Percentiles rank a stretch among this genome's conserved stretches.
These are phyloP conservation scores for Apiospora saccharicola DNA, from an alignment of 2,329 filamentous ascomycete genomes.

Conservation along the genomic window DNA sequence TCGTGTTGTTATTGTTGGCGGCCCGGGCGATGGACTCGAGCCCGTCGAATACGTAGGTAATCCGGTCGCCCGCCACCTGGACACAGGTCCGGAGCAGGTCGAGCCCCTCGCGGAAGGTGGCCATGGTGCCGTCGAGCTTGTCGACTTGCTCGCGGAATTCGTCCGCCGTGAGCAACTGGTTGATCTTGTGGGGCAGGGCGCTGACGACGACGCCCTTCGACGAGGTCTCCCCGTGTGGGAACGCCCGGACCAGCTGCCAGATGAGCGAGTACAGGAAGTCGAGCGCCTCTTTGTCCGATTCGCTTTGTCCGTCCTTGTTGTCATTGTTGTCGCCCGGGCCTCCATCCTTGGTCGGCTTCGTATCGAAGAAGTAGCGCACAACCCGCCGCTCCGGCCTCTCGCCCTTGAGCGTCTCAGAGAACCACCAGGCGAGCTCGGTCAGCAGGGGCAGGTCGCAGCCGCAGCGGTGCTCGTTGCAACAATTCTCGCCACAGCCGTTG, in stretches of 20 bases:
- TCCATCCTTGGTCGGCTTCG: background rate
- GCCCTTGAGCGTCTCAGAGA: background rate
- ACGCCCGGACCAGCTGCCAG: background rate
- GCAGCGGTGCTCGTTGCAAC: background rate
- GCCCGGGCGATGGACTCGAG: background rate
- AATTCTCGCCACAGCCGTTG: background rate
- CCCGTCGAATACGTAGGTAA: background rate
- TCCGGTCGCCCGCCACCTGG: background rate
- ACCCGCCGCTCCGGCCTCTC: constrained; percentile 1
- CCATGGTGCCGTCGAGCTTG: constrained; percentile 7
- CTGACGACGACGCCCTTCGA: background rate
- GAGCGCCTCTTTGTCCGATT: background rate
- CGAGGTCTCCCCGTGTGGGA: background rate
- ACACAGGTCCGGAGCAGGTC: background rate
- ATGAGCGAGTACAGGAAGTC: background rate
- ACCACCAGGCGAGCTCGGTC: constrained; percentile 4
- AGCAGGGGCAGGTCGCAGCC: background rate
- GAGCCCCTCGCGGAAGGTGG: background rate
- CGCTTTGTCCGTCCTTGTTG: background rate
- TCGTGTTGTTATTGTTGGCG: background rate
- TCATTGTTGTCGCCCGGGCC: no score
- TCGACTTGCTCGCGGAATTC: background rate
- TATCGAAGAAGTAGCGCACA: background rate
- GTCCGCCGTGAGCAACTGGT: background rate
- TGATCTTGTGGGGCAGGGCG: background rate